Evolutionary conservation across 495 filamentous ascomycete species (phyloP).

Genomic region (Aspergillus nidulans): DNA sequence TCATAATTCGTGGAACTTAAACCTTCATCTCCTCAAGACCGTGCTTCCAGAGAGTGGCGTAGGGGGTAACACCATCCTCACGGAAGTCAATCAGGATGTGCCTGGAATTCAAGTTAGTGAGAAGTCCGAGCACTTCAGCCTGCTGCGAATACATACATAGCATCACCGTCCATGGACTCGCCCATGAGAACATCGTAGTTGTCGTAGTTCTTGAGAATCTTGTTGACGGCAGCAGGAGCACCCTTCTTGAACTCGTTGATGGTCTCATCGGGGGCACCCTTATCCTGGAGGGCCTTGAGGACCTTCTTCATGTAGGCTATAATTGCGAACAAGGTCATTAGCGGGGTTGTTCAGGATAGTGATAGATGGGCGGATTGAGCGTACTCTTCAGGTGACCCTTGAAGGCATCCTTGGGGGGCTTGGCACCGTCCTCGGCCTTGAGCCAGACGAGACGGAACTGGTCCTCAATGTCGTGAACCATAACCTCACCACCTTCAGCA

Average conservation of each 20-base stretch:
- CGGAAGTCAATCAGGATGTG: conserved; percentile 94
- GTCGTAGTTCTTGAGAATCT: conserved; percentile 80
- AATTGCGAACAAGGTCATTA: neutral
- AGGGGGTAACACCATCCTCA: conserved; percentile 91
- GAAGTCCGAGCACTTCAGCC: neutral
- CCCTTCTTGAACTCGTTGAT: conserved; percentile 74
- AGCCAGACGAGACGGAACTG: conserved; percentile 83
- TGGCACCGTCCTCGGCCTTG: conserved; percentile 56
- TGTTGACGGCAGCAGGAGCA: conserved; percentile 67
- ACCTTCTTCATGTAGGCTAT: conserved; percentile 87
- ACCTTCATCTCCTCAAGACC: conserved; percentile 90
- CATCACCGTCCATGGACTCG: conserved; percentile 84
- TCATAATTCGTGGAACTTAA: conserved; percentile 44
- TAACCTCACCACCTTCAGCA: conserved; percentile 37
- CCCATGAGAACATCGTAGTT: conserved; percentile 94
- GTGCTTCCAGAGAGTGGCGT: conserved; percentile 90
- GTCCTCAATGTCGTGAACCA: conserved; percentile 92
- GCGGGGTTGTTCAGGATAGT: neutral
- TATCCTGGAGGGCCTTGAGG: conserved; percentile 61
- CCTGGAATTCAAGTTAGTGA: conserved; percentile 46
- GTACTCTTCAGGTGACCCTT: conserved; percentile 71
- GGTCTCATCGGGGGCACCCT: conserved; percentile 54
- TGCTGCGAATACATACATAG: conserved; percentile 61
- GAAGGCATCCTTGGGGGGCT: conserved; percentile 71
- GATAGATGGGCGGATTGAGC: neutral